Base-by-base conservation (phyloP, 1,284 basidiomycete species). In the Fomitopsis schrenkii region DNA sequence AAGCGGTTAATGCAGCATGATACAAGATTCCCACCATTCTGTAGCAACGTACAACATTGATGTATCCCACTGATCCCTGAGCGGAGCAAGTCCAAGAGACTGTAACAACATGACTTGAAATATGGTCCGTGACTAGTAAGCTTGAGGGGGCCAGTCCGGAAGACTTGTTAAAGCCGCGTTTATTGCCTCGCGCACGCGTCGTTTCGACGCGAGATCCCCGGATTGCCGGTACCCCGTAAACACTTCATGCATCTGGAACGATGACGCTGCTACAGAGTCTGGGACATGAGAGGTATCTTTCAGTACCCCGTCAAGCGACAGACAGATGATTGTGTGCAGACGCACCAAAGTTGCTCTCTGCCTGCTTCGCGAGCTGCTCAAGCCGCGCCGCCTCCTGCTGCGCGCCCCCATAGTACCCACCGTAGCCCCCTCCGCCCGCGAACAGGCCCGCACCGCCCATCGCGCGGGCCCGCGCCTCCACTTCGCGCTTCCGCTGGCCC, bases 231-330 rank as follows among this genome's bases (percentile, higher is more conserved):
- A 77, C 2, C 75, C 74, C 22, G 60, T 54, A 52, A 69, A 72
- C 5, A 75, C 74, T 58, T 78, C 76, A 35, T 74, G 67, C 73
- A 77, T 72, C 66, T 78, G 76, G 68, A 76, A 72, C 7, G 71
- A 63, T 2, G 74, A 71, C 5, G 76, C 76, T 9, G 75, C 74
- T 22, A 77, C 67, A 2, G 71, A 70, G 57, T 76, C 76, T 77
- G 56, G 2, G 41, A 2, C n/a, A 44, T 5, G 2, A 12, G n/a
- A 7, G n/a, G 50, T 4, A 10, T 41, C 6, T 17, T 22, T 45
- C 55, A 61, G 35, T 19, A 28, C 12, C 3, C n/a, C 15, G n/a
- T 44, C 15, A 26, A 40, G 15, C 2, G 14, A 54, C 26, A 38
- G 22, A 33, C n/a, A 4, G 19, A 22, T 5, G 14, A 9, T 22